A percentile compares a stretch with the other conserved stretches of the same genome.
Evolutionary conservation across 192 early-diverging fungal species (phyloP).

Genomic region (Umbelopsis sp.): DNA sequence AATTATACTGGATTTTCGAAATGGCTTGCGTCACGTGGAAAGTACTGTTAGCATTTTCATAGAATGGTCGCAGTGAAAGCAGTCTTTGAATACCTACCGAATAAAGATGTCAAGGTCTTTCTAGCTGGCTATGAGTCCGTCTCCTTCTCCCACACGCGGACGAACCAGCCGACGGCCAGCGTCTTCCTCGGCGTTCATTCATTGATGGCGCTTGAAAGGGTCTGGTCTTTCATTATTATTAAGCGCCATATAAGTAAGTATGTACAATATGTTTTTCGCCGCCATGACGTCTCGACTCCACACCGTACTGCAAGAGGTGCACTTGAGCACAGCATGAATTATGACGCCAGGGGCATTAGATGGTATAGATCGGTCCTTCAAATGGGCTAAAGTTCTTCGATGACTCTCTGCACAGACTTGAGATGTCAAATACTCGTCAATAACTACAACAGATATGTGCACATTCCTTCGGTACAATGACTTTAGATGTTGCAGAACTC

Average conservation of each 20-base stretch:
- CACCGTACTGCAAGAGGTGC: neutral
- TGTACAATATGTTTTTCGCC: neutral
- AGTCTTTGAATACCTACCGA: neutral
- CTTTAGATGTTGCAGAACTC: neutral
- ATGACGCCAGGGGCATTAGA: neutral
- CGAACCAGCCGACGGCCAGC: neutral
- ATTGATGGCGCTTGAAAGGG: too few species aligned
- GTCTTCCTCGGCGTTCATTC: neutral
- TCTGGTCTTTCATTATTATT: neutral
- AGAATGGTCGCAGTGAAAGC: too few species aligned
- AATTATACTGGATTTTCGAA: too few species aligned
- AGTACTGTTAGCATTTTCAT: too few species aligned
- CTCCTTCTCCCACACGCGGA: neutral
- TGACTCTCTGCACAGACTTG: neutral
- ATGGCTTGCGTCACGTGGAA: too few species aligned
- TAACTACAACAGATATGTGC: neutral
- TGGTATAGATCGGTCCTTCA: neutral
- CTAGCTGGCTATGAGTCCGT: neutral
- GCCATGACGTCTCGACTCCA: neutral
- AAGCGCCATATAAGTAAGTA: neutral
- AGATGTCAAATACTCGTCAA: conserved; percentile 4
- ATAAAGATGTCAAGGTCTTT: neutral
- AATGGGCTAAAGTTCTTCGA: neutral
- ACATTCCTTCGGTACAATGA: neutral
- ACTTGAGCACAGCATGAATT: neutral